A percentile compares a stretch with the other conserved stretches of the same genome.
Conservation (phyloP, 2,329 filamentous ascomycete species). For the Curvularia sp. region DNA sequence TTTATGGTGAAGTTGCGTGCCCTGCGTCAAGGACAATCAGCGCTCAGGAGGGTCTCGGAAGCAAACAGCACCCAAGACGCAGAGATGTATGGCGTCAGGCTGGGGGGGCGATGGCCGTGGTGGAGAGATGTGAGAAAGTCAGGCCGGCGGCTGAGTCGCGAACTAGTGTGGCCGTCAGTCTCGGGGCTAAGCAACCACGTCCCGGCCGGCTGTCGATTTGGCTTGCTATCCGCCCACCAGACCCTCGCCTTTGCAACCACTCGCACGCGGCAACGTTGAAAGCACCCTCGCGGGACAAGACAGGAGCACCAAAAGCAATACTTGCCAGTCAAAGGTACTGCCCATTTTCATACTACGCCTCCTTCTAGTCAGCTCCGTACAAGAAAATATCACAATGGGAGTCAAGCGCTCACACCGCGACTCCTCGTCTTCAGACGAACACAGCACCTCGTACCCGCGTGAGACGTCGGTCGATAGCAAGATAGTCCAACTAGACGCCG, state of each 20-base stretch:
- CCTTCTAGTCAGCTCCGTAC: slow-evolving; percentile 18
- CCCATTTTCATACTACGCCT: slow-evolving; percentile 28
- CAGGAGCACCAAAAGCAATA: background rate
- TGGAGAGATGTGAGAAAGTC: slow-evolving; percentile 26
- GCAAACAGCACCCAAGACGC: slow-evolving; percentile 40
- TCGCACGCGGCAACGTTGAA: slow-evolving; percentile 6
- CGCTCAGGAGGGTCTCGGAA: slow-evolving; percentile 29
- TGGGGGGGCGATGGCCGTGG: slow-evolving; percentile 21
- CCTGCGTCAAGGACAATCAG: slow-evolving; percentile 46
- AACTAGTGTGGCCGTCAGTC: slow-evolving; percentile 17
- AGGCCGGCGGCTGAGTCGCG: slow-evolving; percentile 17
- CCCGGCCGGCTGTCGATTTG: slow-evolving; percentile 5
- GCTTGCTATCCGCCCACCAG: slow-evolving; percentile 3
- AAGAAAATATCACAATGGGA: slow-evolving; percentile 54
- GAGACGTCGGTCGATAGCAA: slow-evolving; percentile 48
- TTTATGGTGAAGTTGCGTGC: slow-evolving; percentile 58
- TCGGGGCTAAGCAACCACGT: slow-evolving; percentile 16
- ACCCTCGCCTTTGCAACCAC: background rate
- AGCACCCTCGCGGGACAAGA: slow-evolving; percentile 19
- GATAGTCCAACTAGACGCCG: slow-evolving; percentile 63
- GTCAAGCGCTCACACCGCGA: slow-evolving; percentile 66
- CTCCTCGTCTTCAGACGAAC: slow-evolving; percentile 54
- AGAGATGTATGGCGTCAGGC: slow-evolving; percentile 23
- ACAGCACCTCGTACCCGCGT: slow-evolving; percentile 41
- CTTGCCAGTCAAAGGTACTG: slow-evolving; percentile 37